A percentile compares a stretch with the other conserved stretches of the same genome.
phyloP scores from a whole-genome alignment of 2,329 filamentous ascomycete species.

The Sarocladium oryzae region DNA sequence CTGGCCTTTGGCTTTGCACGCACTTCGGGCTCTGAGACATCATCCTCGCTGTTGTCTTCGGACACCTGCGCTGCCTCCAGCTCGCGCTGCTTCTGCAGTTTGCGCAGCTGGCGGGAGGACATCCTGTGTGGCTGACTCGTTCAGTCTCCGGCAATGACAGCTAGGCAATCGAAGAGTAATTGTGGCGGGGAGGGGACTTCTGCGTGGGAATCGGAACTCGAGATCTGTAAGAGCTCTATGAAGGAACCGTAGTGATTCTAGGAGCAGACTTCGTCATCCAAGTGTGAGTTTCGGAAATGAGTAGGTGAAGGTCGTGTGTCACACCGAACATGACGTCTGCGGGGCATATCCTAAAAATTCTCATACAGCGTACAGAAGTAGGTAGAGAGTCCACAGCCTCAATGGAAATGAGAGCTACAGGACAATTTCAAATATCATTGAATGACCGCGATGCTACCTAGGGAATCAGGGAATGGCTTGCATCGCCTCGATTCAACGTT shows the following conservation, averaged over 20 bases:
- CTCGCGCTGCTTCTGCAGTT: conserved; percentile 44
- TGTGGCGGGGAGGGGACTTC: too few relatives aligned
- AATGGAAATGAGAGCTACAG: too few relatives aligned
- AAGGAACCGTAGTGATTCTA: not conserved
- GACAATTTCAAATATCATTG: too few relatives aligned
- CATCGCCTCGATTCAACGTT: too few relatives aligned
- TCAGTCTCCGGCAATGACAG: not conserved
- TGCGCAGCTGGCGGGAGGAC: conserved; percentile 47
- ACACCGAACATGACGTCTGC: conserved; percentile 7
- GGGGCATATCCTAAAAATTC: conserved; percentile 7
- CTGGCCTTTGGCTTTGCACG: conserved; percentile 35
- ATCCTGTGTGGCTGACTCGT: conserved; percentile 23
- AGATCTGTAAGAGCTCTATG: too few relatives aligned
- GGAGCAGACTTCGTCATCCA: too few relatives aligned
- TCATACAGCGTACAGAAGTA: not conserved
- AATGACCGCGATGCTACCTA: too few relatives aligned
- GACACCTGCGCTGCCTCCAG: conserved; percentile 24
- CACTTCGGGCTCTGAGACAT: conserved; percentile 22
- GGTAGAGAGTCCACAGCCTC: too few relatives aligned
- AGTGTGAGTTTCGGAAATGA: not conserved
- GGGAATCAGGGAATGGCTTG: too few relatives aligned
- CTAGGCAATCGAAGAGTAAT: too few relatives aligned
- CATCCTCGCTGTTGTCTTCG: conserved; percentile 23
- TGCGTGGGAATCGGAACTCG: too few relatives aligned
- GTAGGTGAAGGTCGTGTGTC: not conserved